Evolutionary conservation across 1,139 yeast species (phyloP).

Genomic region (Citeromyces hawaiiensis): DNA sequence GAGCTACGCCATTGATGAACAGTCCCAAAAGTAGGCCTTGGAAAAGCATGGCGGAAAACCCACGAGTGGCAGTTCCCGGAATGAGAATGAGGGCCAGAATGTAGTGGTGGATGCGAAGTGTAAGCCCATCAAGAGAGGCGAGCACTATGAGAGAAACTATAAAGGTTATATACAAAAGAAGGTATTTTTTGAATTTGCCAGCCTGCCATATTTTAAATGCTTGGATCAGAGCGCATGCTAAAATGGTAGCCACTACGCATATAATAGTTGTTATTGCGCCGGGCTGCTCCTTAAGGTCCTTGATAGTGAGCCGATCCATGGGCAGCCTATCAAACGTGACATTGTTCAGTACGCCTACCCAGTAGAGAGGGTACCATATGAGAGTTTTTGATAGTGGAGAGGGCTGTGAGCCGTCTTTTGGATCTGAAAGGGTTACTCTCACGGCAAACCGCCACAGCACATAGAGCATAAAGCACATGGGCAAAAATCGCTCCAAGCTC

Average conservation of each 20-base stretch:
- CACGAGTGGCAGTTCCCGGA: constrained; percentile 81
- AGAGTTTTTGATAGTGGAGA: constrained; percentile 40
- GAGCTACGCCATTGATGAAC: constrained; percentile 69
- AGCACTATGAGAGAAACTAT: constrained; percentile 31
- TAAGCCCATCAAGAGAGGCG: constrained; percentile 50
- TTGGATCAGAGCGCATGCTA: constrained; percentile 52
- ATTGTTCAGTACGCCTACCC: constrained; percentile 80
- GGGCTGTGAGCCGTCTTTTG: constrained; percentile 15
- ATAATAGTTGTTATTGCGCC: constrained; percentile 65
- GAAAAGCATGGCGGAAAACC: constrained; percentile 53
- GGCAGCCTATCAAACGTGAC: constrained; percentile 83
- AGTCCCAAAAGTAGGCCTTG: constrained; percentile 81
- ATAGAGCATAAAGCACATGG: constrained; percentile 57
- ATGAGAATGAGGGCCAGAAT: constrained; percentile 64
- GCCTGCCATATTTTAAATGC: constrained; percentile 72
- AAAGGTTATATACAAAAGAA: constrained; percentile 33
- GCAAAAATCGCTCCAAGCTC: constrained; percentile 65
- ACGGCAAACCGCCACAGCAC: constrained; percentile 57
- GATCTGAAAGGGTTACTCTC: constrained; percentile 19
- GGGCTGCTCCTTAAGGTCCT: constrained; percentile 59
- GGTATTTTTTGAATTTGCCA: constrained; percentile 54
- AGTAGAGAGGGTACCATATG: constrained; percentile 69
- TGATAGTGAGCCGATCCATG: constrained; percentile 64
- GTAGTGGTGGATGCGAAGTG: constrained; percentile 80
- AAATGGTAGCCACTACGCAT: constrained; percentile 29